phyloP scores from a whole-genome alignment of 2,329 filamentous ascomycete species.

The Botryotinia globosa region DNA sequence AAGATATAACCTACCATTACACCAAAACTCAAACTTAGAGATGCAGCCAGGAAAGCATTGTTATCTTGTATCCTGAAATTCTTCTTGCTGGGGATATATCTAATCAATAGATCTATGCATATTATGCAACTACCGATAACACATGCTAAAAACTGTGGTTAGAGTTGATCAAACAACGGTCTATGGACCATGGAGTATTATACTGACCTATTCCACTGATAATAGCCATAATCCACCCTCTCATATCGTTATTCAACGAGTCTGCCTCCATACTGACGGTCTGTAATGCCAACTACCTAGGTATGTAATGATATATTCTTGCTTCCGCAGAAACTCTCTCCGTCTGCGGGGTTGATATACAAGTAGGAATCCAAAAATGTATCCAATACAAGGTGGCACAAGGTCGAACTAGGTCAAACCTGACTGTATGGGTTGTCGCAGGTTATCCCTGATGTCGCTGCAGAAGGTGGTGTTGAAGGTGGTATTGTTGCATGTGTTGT shows the following conservation, averaged over 20 bases:
- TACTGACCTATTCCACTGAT: slow-evolving; percentile 70
- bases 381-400: neutral
- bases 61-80: slow-evolving; percentile 87
- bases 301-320: neutral
- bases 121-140: slow-evolving; percentile 79
- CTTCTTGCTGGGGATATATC: slow-evolving; percentile 67
- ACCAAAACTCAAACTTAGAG: slow-evolving; percentile 88
- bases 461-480: neutral
- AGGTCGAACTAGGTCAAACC: neutral
- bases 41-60: slow-evolving; percentile 81
- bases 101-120: slow-evolving; percentile 77
- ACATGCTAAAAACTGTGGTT: slow-evolving; percentile 47
- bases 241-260: slow-evolving; percentile 69
- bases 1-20: slow-evolving; percentile 72
- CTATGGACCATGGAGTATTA: slow-evolving; percentile 6
- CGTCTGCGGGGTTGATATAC: neutral
- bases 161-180: neutral
- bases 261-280: slow-evolving; percentile 25
- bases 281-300: neutral
- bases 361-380: neutral
- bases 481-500: neutral
- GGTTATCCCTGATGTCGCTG: neutral
- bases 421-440: neutral
- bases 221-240: slow-evolving; percentile 89
- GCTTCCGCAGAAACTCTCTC: neutral